Evolutionary conservation across 495 filamentous ascomycete genomes (phyloP).

Genomic region (Annulohypoxylon bovei): DNA sequence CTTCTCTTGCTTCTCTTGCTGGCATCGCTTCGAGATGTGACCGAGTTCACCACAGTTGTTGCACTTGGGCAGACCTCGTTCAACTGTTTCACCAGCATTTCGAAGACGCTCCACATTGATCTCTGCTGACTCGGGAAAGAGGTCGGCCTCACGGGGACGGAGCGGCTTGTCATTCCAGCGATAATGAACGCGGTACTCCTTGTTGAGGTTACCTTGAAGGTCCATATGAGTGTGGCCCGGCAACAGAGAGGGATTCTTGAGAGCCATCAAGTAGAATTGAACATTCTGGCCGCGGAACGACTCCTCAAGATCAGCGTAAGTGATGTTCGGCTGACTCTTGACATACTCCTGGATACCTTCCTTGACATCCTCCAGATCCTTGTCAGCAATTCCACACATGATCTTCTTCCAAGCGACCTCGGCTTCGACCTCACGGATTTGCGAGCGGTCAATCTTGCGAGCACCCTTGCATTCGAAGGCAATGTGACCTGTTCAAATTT

Average conservation of each 20-base stretch:
- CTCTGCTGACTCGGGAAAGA: conserved; percentile 71
- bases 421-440: conserved; percentile 65
- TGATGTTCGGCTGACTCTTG: conserved; percentile 73
- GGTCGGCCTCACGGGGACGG: conserved; percentile 66
- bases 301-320: conserved; percentile 75
- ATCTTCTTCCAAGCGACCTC: conserved; percentile 79
- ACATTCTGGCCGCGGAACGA: conserved; percentile 73
- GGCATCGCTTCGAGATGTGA: conserved; percentile 73
- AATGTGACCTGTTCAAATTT: conserved; percentile 66
- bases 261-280: conserved; percentile 76
- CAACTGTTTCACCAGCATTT: conserved; percentile 75
- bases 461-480: conserved; percentile 72
- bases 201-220: conserved; percentile 80
- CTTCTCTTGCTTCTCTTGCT: conserved; percentile 65
- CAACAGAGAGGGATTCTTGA: conserved; percentile 69
- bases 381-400: conserved; percentile 66
- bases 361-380: conserved; percentile 79
- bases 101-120: conserved; percentile 79
- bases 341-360: conserved; percentile 76
- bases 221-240: conserved; percentile 79
- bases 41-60: conserved; percentile 77
- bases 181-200: conserved; percentile 78
- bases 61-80: conserved; percentile 75
- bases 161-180: conserved; percentile 70
- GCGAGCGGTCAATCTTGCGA: conserved; percentile 71